phyloP scores from a whole-genome alignment of 2,329 filamentous ascomycete genomes.

The Aspergillus cejpii region DNA sequence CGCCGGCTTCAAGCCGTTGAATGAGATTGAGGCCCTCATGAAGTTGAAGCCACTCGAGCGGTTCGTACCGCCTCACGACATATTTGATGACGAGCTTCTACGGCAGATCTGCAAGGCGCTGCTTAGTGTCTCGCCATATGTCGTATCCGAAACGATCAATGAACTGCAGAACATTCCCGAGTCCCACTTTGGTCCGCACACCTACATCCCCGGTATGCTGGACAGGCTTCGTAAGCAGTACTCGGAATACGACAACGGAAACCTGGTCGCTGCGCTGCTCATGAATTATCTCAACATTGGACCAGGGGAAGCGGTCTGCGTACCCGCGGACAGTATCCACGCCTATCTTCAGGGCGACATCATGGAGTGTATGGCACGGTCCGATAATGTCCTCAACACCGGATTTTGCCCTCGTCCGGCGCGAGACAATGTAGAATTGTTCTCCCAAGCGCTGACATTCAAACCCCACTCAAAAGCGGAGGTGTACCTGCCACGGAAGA shows the following conservation, averaged over 20 bases:
- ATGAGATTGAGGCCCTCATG: slow-evolving; percentile 55
- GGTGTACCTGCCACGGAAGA: slow-evolving; percentile 47
- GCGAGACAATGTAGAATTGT: slow-evolving; percentile 58
- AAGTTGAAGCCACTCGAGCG: slow-evolving; percentile 47
- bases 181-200: slow-evolving; percentile 45
- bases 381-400: slow-evolving; percentile 67
- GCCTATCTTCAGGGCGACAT: slow-evolving; percentile 68
- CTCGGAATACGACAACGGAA: slow-evolving; percentile 56
- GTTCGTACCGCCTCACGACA: slow-evolving; percentile 46
- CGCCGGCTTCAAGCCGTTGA: slow-evolving; percentile 63
- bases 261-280: slow-evolving; percentile 60
- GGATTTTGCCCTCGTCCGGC: slow-evolving; percentile 65
- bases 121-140: slow-evolving; percentile 47
- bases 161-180: slow-evolving; percentile 46
- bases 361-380: slow-evolving; percentile 71
- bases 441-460: slow-evolving; percentile 59
- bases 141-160: slow-evolving; percentile 49
- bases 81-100: slow-evolving; percentile 54
- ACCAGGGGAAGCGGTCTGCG: slow-evolving; percentile 61
- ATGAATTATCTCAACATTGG: slow-evolving; percentile 68
- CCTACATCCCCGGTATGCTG: slow-evolving; percentile 58
- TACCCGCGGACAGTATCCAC: slow-evolving; percentile 67
- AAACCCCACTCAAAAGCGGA: slow-evolving; percentile 53
- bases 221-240: slow-evolving; percentile 61
- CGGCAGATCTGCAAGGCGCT: slow-evolving; percentile 51